Conservation (phyloP, 768 basidiomycete genomes). For the Cystobasidiopsis lactophilus region DNA sequence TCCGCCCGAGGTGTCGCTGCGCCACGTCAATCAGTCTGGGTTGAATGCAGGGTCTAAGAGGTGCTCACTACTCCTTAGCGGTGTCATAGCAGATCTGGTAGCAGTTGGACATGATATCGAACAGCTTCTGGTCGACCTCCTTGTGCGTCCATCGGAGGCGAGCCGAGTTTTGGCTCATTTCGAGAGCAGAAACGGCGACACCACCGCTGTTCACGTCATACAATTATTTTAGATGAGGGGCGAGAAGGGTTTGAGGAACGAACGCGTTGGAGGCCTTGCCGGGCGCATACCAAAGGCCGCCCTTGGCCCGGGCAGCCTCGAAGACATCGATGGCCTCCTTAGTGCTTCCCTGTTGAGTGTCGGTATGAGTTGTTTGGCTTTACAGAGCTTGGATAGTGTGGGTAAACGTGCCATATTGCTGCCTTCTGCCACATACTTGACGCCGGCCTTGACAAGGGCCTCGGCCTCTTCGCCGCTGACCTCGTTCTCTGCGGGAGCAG, state of each 20-base stretch:
- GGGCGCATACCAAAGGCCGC: slow-evolving; percentile 26
- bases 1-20: slow-evolving; percentile 17
- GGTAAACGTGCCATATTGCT: slow-evolving; percentile 38
- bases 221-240: too few relatives aligned
- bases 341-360: slow-evolving; percentile 37
- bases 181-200: slow-evolving; percentile 54
- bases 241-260: too few relatives aligned
- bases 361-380: too few relatives aligned
- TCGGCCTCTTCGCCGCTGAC: slow-evolving; percentile 46
- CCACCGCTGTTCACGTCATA: too few relatives aligned
- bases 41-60: neutral
- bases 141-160: slow-evolving; percentile 39
- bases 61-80: slow-evolving; percentile 34
- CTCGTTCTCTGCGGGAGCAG: slow-evolving; percentile 40
- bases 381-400: neutral
- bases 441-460: slow-evolving; percentile 45
- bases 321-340: slow-evolving; percentile 50
- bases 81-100: slow-evolving; percentile 38
- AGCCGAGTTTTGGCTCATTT: slow-evolving; percentile 60
- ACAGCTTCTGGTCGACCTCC: slow-evolving; percentile 46
- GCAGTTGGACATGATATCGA: slow-evolving; percentile 46
- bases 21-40: neutral
- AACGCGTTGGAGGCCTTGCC: slow-evolving; percentile 40
- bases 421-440: slow-evolving; percentile 49
- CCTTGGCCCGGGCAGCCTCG: slow-evolving; percentile 35